Base-by-base conservation (phyloP, 331 rosid species). In the Spiraea crenata region DNA sequence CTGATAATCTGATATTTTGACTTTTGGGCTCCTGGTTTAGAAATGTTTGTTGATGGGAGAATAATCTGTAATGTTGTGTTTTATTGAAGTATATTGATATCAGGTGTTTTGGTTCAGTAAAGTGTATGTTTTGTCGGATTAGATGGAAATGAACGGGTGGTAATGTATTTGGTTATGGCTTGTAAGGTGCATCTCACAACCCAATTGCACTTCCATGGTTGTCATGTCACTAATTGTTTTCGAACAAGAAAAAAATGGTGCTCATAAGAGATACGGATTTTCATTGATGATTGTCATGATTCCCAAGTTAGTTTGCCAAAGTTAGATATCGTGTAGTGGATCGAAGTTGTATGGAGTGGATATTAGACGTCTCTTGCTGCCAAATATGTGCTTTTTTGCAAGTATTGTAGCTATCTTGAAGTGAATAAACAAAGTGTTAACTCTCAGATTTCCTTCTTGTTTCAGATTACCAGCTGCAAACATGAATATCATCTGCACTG, bases 401-500 rank as follows among this genome's bases (percentile, higher is more conserved):
- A 14, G 46, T 14, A 10, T 66, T 48, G 42, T 5, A 34, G 40
- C 40, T 34, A 34, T 16, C 16, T 40, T 62, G 8, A 4, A 39
- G 31, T n/a, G 9, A 14, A 19, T 42, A 39, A 19, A 38, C 34
- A 3, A 31, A 61, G 61, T 39, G 55, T 63, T 55, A 57, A 17
- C 64, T 39, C 65, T 9, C 31, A 37, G 31, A 37, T 64, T 77
- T 75, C 64, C 9, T 35, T 63, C 35, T 25, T 37, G 37, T 79
- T 77, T 57, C 92, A 95, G 99, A 80, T 86, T 73, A 95, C 99
- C 56, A 79, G 77, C 82, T 95, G 99, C 95, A 95, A 86, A 69
- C 97, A 95, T 71, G 97, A 95, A 73, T 95, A 95, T 76, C 97
- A 95, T 80, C 89, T 95, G 78, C 99, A 91, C 58, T 95, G 99